phyloP scores from a whole-genome alignment of 2,329 filamentous ascomycete genomes.

The Trichophyton verrucosum region DNA sequence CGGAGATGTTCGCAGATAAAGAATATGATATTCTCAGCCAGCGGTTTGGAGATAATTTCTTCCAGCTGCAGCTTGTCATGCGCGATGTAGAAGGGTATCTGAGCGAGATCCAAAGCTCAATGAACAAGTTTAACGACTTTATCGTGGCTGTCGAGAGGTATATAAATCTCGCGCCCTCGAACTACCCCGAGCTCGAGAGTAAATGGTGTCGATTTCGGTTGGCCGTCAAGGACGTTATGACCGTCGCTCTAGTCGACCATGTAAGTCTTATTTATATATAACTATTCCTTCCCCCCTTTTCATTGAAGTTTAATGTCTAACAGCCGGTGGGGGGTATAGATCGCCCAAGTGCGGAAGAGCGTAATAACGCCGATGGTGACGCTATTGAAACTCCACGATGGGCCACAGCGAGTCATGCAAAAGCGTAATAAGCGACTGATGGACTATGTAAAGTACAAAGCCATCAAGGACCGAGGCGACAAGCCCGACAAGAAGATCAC shows the following conservation, averaged over 20 bases:
- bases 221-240: constrained; percentile 73
- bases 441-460: constrained; percentile 72
- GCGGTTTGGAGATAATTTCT: constrained; percentile 82
- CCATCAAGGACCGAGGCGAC: constrained; percentile 66
- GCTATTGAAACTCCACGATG: constrained; percentile 66
- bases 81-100: constrained; percentile 91
- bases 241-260: constrained; percentile 72
- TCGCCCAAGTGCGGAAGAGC: constrained; percentile 58
- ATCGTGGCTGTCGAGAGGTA: constrained; percentile 72
- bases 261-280: constrained; percentile 32
- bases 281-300: neutral
- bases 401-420: constrained; percentile 78
- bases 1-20: constrained; percentile 61
- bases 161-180: constrained; percentile 56
- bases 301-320: constrained; percentile 5
- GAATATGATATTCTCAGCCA: constrained; percentile 71
- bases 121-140: constrained; percentile 69
- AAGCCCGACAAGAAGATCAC: constrained; percentile 75
- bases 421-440: constrained; percentile 87
- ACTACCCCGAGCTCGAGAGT: constrained; percentile 73
- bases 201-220: constrained; percentile 90
- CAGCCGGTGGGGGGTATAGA: constrained; percentile 22
- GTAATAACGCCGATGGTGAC: constrained; percentile 75
- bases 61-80: constrained; percentile 81
- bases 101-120: constrained; percentile 64